Base-by-base conservation (phyloP, 345 rosid genomes). In the Eucalyptus pauciflora region DNA sequence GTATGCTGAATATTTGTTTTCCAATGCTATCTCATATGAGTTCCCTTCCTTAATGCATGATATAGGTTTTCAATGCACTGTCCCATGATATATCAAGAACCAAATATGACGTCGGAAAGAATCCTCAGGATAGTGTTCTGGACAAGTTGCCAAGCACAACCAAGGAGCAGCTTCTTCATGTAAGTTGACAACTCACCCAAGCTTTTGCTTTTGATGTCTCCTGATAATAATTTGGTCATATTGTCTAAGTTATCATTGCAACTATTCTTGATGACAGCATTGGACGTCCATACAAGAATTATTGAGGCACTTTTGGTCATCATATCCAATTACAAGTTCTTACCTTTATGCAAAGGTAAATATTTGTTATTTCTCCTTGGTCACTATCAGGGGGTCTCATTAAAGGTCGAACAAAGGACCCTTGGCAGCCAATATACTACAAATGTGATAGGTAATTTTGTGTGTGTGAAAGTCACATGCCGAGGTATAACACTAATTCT, bases 291-390 rank as follows among this genome's bases (percentile, higher is more conserved):
- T 96, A 87, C 96, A 95, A 90, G 99, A 97, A 93, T 89, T 96
- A 86, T 93, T 95, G 91, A 94, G 88, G 91, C 98, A 97, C 93
- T 97, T 95, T 90, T 97, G 99, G 99, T 95, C 99, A 87, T 98
- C 99, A 25, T 98, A 95, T 94, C 99, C 99, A 37, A 92, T 98
- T 88, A 95, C 98, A 11, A 95, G 96, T 22, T 14, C 94, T 25
- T 92, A 95, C 93, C 97, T 98, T 88, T 92, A 93, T 90, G 89
- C 92, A 29, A 98, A 97, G 98, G 98, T 98, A 92, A 92, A 89
- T 83, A 67, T 22, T 33, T 24, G 45, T 22, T 46, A 43, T 56
- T 49, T 16, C 48, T 54, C 31, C 60, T 29, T 2, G 14, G 24
- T 69, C 81, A 76, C 45, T 88, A 45, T 31, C 10, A 14, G 85